phyloP scores from a whole-genome alignment of 495 filamentous ascomycete species.

The Penicillium macrosclerotiorum region DNA sequence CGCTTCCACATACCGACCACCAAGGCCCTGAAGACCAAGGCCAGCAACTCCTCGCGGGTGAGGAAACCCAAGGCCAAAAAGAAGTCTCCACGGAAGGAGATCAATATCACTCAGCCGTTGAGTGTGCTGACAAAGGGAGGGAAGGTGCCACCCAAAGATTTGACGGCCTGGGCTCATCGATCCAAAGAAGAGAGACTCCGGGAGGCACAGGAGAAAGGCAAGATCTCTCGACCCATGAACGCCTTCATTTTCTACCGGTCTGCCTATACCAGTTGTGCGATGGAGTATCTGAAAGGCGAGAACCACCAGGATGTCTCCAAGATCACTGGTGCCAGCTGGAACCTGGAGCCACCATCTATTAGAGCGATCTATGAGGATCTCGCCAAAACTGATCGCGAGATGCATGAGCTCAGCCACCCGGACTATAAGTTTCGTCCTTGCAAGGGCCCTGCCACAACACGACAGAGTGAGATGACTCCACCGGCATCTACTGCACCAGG shows the following conservation, averaged over 20 bases:
- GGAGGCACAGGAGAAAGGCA: constrained; percentile 69
- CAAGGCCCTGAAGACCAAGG: constrained; percentile 7
- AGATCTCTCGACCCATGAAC: constrained; percentile 92
- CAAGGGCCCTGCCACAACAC: constrained; percentile 55
- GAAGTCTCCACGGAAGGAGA: background rate
- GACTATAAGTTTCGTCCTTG: constrained; percentile 93
- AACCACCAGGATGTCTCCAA: constrained; percentile 93
- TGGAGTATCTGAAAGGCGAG: constrained; percentile 76
- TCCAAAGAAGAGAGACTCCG: constrained; percentile 64
- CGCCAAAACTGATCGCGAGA: constrained; percentile 77
- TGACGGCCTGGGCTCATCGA: constrained; percentile 78
- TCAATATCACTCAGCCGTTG: constrained; percentile 52
- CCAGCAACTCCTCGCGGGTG: too few species aligned
- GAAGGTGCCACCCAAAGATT: constrained; percentile 69
- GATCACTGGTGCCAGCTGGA: constrained; percentile 83
- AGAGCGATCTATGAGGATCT: constrained; percentile 79
- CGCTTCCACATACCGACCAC: background rate
- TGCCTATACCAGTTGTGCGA: constrained; percentile 85
- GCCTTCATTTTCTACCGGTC: constrained; percentile 98
- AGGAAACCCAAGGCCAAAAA: background rate
- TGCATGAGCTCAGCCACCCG: constrained; percentile 83
- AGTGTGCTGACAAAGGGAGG: constrained; percentile 73
- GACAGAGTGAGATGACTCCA: constrained; percentile 29
- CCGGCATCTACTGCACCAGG: constrained; percentile 8
- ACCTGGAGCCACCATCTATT: constrained; percentile 65